phyloP scores from a whole-genome alignment of 257 asterid genomes.

The Echium plantagineum region DNA sequence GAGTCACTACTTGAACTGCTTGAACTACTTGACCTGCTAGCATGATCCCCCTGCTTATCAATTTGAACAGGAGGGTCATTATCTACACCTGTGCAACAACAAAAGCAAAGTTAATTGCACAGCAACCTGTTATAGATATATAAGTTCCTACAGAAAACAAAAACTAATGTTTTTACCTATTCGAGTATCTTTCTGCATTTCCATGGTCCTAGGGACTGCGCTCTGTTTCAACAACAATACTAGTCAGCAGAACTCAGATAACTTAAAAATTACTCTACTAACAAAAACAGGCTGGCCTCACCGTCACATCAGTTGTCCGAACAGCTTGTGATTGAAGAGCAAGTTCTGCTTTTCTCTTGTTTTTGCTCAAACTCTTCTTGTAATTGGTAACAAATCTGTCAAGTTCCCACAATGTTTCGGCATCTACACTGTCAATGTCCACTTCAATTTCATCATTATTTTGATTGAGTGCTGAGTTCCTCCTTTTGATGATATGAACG shows the following conservation, averaged over 20 bases:
- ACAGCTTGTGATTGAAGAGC: slow-evolving; percentile 55
- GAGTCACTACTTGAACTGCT: slow-evolving; percentile 95
- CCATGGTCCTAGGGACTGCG: slow-evolving; percentile 17
- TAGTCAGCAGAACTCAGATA: slow-evolving; percentile 4
- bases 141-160: neutral
- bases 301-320: slow-evolving; percentile 29
- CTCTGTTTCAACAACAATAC: slow-evolving; percentile 29
- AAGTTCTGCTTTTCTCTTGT: slow-evolving; percentile 82
- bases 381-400: slow-evolving; percentile 90
- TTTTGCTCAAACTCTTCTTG: slow-evolving; percentile 87
- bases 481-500: slow-evolving; percentile 81
- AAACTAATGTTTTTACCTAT: slow-evolving; percentile 22
- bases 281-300: slow-evolving; percentile 22
- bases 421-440: slow-evolving; percentile 80
- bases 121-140: neutral
- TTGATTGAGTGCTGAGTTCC: slow-evolving; percentile 66
- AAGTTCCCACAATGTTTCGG: slow-evolving; percentile 98
- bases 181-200: slow-evolving; percentile 29
- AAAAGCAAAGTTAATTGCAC: neutral
- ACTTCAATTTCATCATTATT: slow-evolving; percentile 91
- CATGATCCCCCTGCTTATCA: slow-evolving; percentile 32
- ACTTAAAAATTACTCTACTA: neutral
- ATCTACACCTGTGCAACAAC: slow-evolving; percentile 27
- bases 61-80: slow-evolving; percentile 30
- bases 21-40: slow-evolving; percentile 70